Base-by-base conservation (phyloP, 257 asterid species). In the Cinchona pubescens region DNA sequence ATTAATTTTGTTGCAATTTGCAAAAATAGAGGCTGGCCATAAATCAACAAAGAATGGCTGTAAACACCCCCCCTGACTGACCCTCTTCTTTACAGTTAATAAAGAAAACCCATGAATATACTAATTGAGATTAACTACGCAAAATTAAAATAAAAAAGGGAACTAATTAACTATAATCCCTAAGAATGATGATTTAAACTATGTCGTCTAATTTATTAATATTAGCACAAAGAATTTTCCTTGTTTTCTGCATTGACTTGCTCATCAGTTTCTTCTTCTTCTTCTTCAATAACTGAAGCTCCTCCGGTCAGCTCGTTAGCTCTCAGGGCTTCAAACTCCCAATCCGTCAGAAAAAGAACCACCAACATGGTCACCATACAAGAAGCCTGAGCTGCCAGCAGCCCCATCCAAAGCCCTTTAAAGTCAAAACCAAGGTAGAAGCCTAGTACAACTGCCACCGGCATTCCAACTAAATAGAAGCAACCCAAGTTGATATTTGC, bases 331-430 rank as follows among this genome's bases (percentile, higher is more conserved):
- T 92, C 94, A 5, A 61, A 62, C 7, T 92, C 94, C 97, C 97
- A 92, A 69, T 92, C 92, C 1, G 97, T 92, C 7, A 70, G 73
- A 9, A 82, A 55, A 79, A 92, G 62, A 61, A 90, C 90, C 14
- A 88, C 70, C 66, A 90, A 74, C 97, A 90, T 90, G 19, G 96
- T 84, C 0, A 84, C 74, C 91, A 89, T 87, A 79, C 97, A 92
- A 35, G 97, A 81, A 0, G 78, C 86, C 60, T 92, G 97, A 25
- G 97, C 97, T 19, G 96, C 96, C 82, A 92, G 29, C 6, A 92
- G 83, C 75, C 97, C 97, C 30, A 89, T 6, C 97, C 97, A 92
- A 4, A 92, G 86, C 46, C 97, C 97, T 83, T 86, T 78, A 42
- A 90, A 90, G 27, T 89, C 97, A 76, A 86, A 83, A 0, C 87